Conservation (phyloP, 495 filamentous ascomycete genomes). For the Penicillium dipodomyicola region DNA sequence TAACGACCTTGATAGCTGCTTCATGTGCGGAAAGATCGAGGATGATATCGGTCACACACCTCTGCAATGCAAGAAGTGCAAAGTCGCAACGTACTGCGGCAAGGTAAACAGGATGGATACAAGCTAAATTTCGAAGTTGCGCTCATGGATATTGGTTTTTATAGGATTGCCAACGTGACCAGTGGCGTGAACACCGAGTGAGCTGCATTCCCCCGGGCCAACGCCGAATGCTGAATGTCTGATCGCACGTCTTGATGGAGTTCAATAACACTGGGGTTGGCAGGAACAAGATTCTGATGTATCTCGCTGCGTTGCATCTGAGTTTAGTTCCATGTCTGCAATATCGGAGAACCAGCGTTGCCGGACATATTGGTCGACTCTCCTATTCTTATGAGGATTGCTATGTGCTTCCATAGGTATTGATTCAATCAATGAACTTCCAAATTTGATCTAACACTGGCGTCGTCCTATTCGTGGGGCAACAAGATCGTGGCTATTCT, state of each 20-base stretch:
- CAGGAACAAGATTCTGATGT: neutral
- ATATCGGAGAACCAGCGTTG: neutral
- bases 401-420: neutral
- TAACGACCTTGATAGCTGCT: conserved; percentile 6
- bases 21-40: conserved; percentile 7
- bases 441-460: neutral
- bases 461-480: neutral
- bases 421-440: neutral
- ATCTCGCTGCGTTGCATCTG: too few species aligned
- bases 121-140: too few species aligned
- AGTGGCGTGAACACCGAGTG: neutral
- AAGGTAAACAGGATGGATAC: neutral
- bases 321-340: neutral
- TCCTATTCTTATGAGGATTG: neutral
- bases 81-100: conserved; percentile 5
- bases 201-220: neutral
- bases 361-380: neutral
- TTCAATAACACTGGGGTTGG: neutral
- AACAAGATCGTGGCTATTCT: too few species aligned
- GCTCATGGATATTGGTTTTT: neutral
- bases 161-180: conserved; percentile 1
- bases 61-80: conserved; percentile 3
- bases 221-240: neutral
- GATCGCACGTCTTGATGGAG: neutral
- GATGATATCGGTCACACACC: neutral